Base-by-base conservation (phyloP, 1,284 basidiomycete species). In the Ustilago esculenta region DNA sequence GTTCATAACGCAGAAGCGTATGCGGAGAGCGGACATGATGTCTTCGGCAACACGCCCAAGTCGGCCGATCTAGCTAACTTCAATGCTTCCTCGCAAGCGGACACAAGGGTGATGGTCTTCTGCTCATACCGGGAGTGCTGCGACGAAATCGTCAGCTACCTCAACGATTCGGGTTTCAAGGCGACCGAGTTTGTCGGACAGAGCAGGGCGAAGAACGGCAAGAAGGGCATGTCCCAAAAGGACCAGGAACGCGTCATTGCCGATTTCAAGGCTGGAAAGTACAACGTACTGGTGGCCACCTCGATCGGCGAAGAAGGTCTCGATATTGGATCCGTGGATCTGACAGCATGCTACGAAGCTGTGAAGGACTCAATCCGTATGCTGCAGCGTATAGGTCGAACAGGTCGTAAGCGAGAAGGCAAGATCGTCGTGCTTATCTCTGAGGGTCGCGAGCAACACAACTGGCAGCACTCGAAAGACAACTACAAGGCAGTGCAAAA, bases 301-400 rank as follows among this genome's bases (percentile, higher is more conserved):
- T 96, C 91, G 3, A 94, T 99, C 57, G 96, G 96, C 25, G 96
- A 99, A 84, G 96, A 99, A 83, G 96, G 96, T 63, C 85, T 99
- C n/a, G 96, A 99, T 81, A 98, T 99, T 56, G 96, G 96, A 41
- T 94, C 97, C 78, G 90, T 99, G n/a, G 96, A 99, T 81, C 86
- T 95, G 79, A 96, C 97, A 51, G 86, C 97, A 36, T 96, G 94
- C 78, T 99, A 98, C 82, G 96, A 99, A 75, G 90, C 94, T 33
- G 92, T 94, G 75, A 97, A 95, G 84, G 92, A 92, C 12, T 91
- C 94, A 1, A 94, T 98, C 69, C 92, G 95, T 58, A 94, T 97
- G 90, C 87, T 99, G 15, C 96, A 99, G 87, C 90, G 96, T 20
- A 87, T 97, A 41, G 96, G 96, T 41, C 88, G 96, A 60, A 98